These are phyloP conservation scores for Coniochaeta prunicola DNA, from an alignment of 2,329 filamentous ascomycete genomes.

Conservation along the genomic window DNA sequence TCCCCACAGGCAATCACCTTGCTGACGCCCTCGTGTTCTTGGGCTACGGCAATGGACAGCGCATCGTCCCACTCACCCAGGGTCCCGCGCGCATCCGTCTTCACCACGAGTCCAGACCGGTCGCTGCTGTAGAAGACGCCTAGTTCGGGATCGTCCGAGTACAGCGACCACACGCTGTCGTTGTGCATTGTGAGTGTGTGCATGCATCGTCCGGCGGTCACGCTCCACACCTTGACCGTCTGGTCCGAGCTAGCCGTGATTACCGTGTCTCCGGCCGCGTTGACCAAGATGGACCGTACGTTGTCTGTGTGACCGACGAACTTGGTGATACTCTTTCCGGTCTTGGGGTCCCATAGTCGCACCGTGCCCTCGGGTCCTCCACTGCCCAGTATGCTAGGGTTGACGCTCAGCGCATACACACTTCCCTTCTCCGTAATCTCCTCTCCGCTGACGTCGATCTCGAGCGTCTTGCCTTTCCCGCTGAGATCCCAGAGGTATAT, in stretches of 20 bases:
- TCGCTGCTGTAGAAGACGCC: conserved; percentile 93
- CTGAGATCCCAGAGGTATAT: conserved; percentile 92
- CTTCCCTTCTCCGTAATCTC: conserved; percentile 87
- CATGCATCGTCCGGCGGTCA: conserved; percentile 92
- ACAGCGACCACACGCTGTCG: conserved; percentile 94
- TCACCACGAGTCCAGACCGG: conserved; percentile 86
- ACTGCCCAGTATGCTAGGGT: conserved; percentile 75
- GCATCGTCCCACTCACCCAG: conserved; percentile 77
- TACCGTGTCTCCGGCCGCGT: conserved; percentile 80
- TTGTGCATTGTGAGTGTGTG: conserved; percentile 99
- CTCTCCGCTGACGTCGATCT: conserved; percentile 79
- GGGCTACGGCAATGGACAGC: conserved; percentile 79
- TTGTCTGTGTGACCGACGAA: conserved; percentile 96
- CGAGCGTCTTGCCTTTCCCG: conserved; percentile 76
- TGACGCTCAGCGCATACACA: conserved; percentile 81
- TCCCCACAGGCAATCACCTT: conserved; percentile 63
- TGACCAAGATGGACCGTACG: conserved; percentile 83
- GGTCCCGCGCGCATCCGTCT: conserved; percentile 78
- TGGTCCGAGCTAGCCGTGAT: conserved; percentile 94
- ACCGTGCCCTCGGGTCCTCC: conserved; percentile 93
- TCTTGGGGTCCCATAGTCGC: conserved; percentile 82
- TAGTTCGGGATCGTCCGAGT: conserved; percentile 77
- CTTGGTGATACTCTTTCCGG: conserved; percentile 87
- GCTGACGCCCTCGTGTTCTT: conserved; percentile 79
- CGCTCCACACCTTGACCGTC: conserved; percentile 96